Conservation (phyloP, 2,329 filamentous ascomycete genomes). For the Alternaria incomplexa region DNA sequence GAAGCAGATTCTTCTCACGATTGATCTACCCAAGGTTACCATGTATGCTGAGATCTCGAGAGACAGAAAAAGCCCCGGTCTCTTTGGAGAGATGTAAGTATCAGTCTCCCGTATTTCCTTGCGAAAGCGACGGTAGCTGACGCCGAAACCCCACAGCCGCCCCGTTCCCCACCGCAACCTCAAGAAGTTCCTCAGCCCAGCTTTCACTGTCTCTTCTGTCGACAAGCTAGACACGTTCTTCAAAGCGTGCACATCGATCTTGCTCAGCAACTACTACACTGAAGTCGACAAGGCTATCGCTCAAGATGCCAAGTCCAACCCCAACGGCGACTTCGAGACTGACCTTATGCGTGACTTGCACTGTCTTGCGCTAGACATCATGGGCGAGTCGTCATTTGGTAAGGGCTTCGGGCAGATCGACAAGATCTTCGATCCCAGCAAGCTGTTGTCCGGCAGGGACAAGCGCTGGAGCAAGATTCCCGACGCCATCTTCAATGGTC, state of each 20-base stretch:
- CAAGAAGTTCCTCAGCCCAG: slow-evolving; percentile 2
- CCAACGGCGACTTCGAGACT: background rate
- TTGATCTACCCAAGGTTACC: background rate
- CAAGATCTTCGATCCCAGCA: slow-evolving; percentile 2
- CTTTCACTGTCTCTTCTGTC: background rate
- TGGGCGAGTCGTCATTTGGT: slow-evolving; percentile 1
- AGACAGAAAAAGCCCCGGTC: background rate
- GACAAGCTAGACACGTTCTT: slow-evolving; percentile 2
- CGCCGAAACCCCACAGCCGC: background rate
- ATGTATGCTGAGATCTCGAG: slow-evolving; percentile 3
- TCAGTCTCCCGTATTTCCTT: background rate
- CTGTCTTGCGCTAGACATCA: slow-evolving; percentile 1
- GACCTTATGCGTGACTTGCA: slow-evolving; percentile 2
- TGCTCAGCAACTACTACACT: background rate
- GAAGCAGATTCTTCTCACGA: background rate
- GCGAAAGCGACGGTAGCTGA: background rate
- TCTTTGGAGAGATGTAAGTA: slow-evolving; percentile 1
- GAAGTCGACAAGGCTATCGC: background rate
- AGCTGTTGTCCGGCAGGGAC: background rate
- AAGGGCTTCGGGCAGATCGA: slow-evolving; percentile 1
- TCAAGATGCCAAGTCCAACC: background rate
- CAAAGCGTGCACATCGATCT: background rate
- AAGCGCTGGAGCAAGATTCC: background rate
- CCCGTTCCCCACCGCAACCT: slow-evolving; percentile 1
- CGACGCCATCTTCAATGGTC: background rate